Evolutionary conservation across 805 yeast species (phyloP).

Genomic region (Saturnispora silvae): DNA sequence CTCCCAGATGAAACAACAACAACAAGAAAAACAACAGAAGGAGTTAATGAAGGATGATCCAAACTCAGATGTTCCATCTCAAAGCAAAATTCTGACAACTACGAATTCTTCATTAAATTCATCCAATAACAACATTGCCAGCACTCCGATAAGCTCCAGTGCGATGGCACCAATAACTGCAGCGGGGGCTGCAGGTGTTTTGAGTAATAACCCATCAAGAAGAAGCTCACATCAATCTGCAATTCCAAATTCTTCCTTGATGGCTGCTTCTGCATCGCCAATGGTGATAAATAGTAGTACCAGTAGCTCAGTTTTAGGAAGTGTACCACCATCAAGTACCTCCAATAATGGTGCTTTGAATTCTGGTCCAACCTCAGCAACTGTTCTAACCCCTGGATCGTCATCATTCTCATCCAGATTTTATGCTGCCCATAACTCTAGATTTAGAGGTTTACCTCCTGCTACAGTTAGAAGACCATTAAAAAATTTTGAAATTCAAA

Average conservation of each 20-base stretch:
- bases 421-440: neutral
- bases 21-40: neutral
- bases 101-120: no score
- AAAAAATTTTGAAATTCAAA: conserved; percentile 27
- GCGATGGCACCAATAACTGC: no score
- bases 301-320: no score
- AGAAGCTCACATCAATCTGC: neutral
- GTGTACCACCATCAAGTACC: neutral
- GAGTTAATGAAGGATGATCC: no score
- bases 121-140: no score
- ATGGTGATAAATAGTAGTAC: neutral
- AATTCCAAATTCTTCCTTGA: no score
- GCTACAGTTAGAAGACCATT: conserved; percentile 40
- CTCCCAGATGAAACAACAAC: conserved; percentile 6
- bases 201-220: no score
- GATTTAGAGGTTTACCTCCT: conserved; percentile 42
- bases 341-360: neutral
- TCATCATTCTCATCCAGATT: neutral
- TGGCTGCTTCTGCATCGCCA: neutral
- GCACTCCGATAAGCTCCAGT: no score
- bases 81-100: no score
- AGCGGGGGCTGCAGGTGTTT: no score
- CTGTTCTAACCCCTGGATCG: neutral
- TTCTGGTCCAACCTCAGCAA: neutral
- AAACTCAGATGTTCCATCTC: no score